Conservation (phyloP, 805 yeast genomes). For the Priceomyces fermenticarens region DNA sequence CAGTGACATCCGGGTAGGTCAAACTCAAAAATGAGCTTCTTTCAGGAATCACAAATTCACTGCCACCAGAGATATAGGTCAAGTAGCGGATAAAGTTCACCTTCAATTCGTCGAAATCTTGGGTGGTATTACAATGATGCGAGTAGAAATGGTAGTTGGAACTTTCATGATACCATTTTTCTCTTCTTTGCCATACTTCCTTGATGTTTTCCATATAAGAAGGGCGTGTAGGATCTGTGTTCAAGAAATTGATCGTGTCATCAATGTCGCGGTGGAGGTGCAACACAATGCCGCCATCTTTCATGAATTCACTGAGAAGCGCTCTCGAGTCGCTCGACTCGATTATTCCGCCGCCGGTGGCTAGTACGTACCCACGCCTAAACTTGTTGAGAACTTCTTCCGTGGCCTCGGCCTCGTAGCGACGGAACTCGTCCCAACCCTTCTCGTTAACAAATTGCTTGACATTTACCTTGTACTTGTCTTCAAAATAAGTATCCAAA, state of each 20-base stretch:
- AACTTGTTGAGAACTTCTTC: conserved; percentile 43
- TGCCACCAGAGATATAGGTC: conserved; percentile 57
- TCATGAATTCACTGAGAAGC: conserved; percentile 51
- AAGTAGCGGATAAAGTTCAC: conserved; percentile 58
- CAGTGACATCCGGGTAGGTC: conserved; percentile 60
- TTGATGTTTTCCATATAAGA: conserved; percentile 77
- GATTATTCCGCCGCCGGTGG: conserved; percentile 97
- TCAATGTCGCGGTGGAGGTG: conserved; percentile 87
- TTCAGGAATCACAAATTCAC: conserved; percentile 36
- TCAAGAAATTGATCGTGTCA: conserved; percentile 72
- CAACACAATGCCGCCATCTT: conserved; percentile 72
- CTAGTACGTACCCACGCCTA: conserved; percentile 59
- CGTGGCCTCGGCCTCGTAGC: conserved; percentile 57
- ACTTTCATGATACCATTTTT: conserved; percentile 73
- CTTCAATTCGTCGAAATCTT: conserved; percentile 56
- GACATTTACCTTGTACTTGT: conserved; percentile 48
- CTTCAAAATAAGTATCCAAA: conserved; percentile 70
- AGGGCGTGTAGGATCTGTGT: conserved; percentile 82
- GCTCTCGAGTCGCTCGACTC: conserved; percentile 70
- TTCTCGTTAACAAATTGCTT: conserved; percentile 56
- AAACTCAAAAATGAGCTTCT: conserved; percentile 73
- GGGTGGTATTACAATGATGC: conserved; percentile 58
- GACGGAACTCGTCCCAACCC: conserved; percentile 90
- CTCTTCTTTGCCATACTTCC: conserved; percentile 82
- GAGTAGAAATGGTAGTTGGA: conserved; percentile 78